Conservation (phyloP, 2,329 filamentous ascomycete genomes). For the Alternaria sp. region DNA sequence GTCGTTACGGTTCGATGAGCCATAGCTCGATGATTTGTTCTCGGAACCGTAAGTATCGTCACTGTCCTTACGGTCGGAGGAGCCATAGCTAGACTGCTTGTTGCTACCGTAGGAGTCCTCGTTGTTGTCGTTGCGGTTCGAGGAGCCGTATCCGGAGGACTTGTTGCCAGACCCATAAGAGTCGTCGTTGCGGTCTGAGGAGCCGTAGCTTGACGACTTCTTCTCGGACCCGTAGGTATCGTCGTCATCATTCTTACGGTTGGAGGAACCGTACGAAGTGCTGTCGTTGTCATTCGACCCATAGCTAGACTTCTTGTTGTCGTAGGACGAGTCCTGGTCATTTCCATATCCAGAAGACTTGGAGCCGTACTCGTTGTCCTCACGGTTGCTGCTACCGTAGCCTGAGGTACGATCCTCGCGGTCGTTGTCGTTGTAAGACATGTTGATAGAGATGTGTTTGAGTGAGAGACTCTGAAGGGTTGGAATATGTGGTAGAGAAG, state of each 20-base stretch:
- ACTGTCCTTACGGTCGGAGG: neutral
- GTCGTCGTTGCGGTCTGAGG: constrained; percentile 5
- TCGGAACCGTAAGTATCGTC: constrained; percentile 9
- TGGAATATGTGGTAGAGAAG: neutral
- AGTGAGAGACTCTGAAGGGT: neutral
- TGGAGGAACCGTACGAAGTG: neutral
- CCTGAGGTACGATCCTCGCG: constrained; percentile 4
- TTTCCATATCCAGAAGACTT: constrained; percentile 12
- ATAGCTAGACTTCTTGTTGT: constrained; percentile 7
- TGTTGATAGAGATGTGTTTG: neutral
- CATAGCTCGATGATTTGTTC: constrained; percentile 11
- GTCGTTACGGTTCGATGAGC: constrained; percentile 2
- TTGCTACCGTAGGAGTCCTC: constrained; percentile 9
- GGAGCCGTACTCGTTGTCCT: constrained; percentile 9
- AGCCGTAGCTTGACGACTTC: constrained; percentile 10
- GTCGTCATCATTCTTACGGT: constrained; percentile 1
- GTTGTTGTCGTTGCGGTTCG: constrained; percentile 5
- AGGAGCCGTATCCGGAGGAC: constrained; percentile 8
- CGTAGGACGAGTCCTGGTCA: constrained; percentile 10
- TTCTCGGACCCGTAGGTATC: constrained; percentile 9
- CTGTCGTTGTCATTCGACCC: constrained; percentile 6
- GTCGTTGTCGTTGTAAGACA: constrained; percentile 17
- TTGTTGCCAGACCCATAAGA: constrained; percentile 18
- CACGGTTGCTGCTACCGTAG: constrained; percentile 10
- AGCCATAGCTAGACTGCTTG: constrained; percentile 11